Conservation (phyloP, 2,329 filamentous ascomycete genomes). For the Chaetoscypha palmicola region DNA sequence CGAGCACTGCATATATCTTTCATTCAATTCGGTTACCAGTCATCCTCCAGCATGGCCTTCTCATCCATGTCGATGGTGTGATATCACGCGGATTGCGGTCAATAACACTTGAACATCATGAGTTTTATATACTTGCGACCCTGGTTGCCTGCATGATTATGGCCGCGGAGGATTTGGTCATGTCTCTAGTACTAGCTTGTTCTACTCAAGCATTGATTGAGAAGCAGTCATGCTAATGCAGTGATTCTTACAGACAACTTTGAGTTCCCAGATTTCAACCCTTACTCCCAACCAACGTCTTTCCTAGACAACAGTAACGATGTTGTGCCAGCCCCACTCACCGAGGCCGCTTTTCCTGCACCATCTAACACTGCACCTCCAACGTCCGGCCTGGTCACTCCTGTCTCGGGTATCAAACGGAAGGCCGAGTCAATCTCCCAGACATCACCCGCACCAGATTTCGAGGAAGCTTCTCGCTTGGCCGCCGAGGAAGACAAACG, state of each 20-base stretch:
- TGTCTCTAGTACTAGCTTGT: too few relatives aligned
- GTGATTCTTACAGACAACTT: conserved; percentile 28
- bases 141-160: background rate
- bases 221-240: conserved; percentile 26
- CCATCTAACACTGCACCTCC: conserved; percentile 18
- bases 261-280: conserved; percentile 24
- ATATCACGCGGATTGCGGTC: conserved; percentile 26
- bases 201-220: too few relatives aligned
- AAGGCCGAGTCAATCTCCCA: conserved; percentile 24
- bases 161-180: background rate
- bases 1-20: conserved; percentile 4
- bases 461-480: conserved; percentile 64
- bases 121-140: background rate
- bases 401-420: conserved; percentile 26
- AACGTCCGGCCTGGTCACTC: conserved; percentile 23
- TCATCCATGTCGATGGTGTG: conserved; percentile 16
- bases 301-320: conserved; percentile 8
- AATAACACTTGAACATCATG: background rate
- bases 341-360: conserved; percentile 13
- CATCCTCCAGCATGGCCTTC: conserved; percentile 1
- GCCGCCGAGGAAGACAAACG: conserved; percentile 87
- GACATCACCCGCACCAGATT: conserved; percentile 37
- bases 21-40: background rate
- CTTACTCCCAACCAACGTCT: conserved; percentile 12
- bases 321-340: conserved; percentile 15